Percentiles rank a stretch among this genome's conserved stretches.
phyloP scores from a whole-genome alignment of 2,329 filamentous ascomycete species.

The Colletotrichum nymphaeae region DNA sequence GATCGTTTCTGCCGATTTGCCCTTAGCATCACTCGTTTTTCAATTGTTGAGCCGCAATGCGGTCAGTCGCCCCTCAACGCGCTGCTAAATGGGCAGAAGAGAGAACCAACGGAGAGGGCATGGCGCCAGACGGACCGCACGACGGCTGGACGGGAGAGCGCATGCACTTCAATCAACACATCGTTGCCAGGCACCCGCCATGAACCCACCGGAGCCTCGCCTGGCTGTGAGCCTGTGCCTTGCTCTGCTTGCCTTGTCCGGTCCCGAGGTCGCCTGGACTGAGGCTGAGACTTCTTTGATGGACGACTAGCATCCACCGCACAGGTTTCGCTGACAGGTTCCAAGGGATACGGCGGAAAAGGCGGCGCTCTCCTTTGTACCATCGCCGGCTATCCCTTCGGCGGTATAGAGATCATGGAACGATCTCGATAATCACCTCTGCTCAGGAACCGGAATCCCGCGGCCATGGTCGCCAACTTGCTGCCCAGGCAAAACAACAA shows the following conservation, averaged over 20 bases:
- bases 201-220: not conserved
- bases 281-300: not conserved
- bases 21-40: not conserved
- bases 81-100: not conserved
- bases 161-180: not conserved
- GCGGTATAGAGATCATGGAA: not conserved
- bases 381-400: too few species aligned
- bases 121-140: not conserved
- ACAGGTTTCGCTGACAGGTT: not conserved
- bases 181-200: not conserved
- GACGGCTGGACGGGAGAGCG: not conserved
- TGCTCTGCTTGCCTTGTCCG: not conserved
- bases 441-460: not conserved
- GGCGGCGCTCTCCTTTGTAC: not conserved
- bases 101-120: not conserved
- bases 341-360: not conserved
- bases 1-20: not conserved
- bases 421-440: not conserved
- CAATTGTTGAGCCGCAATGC: not conserved
- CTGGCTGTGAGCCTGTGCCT: not conserved
- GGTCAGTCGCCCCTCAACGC: not conserved
- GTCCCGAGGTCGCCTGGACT: not conserved
- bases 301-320: not conserved
- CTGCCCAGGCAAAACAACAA: conserved; percentile 1
- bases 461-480: not conserved